Conservation (phyloP, 495 filamentous ascomycete species). For the Penicillium robsamsonii region DNA sequence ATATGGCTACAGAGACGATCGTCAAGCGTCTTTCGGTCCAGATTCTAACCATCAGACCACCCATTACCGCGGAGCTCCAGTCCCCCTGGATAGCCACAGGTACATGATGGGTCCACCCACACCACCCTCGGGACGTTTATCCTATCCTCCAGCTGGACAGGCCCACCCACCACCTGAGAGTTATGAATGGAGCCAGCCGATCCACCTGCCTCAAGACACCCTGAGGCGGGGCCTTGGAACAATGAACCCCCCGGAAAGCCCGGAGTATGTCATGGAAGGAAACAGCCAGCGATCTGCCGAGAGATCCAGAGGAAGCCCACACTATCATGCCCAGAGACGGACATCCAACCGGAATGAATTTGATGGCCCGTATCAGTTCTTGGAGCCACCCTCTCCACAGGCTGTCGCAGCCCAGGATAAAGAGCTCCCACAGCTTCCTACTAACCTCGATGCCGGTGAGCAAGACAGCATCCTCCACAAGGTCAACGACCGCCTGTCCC, state of each 20-base stretch:
- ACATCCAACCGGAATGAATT: conserved; percentile 86
- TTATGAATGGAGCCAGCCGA: conserved; percentile 39
- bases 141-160: conserved; percentile 37
- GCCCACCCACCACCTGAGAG: conserved; percentile 32
- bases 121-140: conserved; percentile 33
- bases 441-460: conserved; percentile 76
- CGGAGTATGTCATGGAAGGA: conserved; percentile 44
- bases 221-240: conserved; percentile 35
- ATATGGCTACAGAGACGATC: conserved; percentile 33
- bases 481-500: conserved; percentile 80
- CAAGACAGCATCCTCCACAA: conserved; percentile 75
- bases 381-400: conserved; percentile 63
- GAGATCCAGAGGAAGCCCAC: conserved; percentile 49
- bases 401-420: conserved; percentile 70
- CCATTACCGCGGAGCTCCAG: conserved; percentile 31
- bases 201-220: conserved; percentile 33
- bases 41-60: conserved; percentile 36
- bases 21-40: conserved; percentile 18
- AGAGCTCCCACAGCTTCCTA: conserved; percentile 77
- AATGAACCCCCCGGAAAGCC: conserved; percentile 33
- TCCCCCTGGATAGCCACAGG: conserved; percentile 26
- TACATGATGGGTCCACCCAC: conserved; percentile 25
- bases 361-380: conserved; percentile 78
- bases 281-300: conserved; percentile 38
- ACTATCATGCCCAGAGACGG: conserved; percentile 62